Conservation (phyloP, 2,329 filamentous ascomycete species). For the Alternaria brassicicola region DNA sequence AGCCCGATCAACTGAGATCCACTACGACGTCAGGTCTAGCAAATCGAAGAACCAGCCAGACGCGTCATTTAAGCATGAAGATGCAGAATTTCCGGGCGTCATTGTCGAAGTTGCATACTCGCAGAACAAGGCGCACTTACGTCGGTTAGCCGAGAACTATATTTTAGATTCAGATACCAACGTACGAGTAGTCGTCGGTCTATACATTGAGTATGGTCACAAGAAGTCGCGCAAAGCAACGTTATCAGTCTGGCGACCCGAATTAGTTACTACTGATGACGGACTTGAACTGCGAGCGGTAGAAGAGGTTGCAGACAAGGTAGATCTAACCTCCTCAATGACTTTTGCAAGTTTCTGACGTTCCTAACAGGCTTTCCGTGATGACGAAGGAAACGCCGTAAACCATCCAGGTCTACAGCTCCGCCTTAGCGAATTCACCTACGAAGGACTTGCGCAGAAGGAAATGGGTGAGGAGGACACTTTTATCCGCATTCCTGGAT, state of each 20-base stretch:
- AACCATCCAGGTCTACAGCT: background rate
- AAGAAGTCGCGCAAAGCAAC: constrained; percentile 18
- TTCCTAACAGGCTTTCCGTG: background rate
- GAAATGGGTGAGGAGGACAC: constrained; percentile 4
- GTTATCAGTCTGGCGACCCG: constrained; percentile 12
- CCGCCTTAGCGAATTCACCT: background rate
- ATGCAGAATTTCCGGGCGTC: constrained; percentile 30
- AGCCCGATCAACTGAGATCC: constrained; percentile 25
- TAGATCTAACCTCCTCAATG: background rate
- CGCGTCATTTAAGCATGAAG: constrained; percentile 27
- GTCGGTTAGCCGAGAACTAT: constrained; percentile 25
- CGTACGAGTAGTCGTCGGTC: constrained; percentile 19
- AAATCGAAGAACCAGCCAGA: constrained; percentile 33
- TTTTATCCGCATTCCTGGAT: background rate
- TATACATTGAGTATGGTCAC: constrained; percentile 24
- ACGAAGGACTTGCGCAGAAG: background rate
- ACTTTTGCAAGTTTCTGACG: background rate
- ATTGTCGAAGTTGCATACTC: constrained; percentile 28
- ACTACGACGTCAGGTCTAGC: constrained; percentile 12
- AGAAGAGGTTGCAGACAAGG: constrained; percentile 9
- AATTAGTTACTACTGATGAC: constrained; percentile 2
- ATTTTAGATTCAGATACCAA: constrained; percentile 25
- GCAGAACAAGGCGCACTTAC: constrained; percentile 19
- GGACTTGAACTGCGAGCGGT: constrained; percentile 14
- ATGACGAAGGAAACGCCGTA: background rate